Base-by-base conservation (phyloP, 176 grass and related monocot species). In the Eremochloa ophiuroides region DNA sequence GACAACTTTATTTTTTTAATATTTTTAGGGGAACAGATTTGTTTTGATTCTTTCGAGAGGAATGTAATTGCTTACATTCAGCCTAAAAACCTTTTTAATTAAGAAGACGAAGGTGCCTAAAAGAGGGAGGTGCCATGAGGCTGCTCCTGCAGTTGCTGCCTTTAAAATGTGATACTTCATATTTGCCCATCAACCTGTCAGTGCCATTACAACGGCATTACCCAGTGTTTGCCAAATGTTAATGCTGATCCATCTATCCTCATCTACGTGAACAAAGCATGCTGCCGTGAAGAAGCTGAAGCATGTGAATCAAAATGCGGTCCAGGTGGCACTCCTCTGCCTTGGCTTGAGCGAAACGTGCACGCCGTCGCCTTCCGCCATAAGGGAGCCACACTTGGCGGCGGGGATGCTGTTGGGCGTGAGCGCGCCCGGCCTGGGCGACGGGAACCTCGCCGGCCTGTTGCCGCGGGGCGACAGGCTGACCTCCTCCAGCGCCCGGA, bases 401-500 rank as follows among this genome's bases (percentile, higher is more conserved):
- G 60, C 7, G 2, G 79, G 79, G 15, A 77, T 81, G 72, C 62
- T 83, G 26, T 82, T 83, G 48, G 80, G 79, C 25, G 80, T 82
- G 31, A 78, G 12, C 5, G 73, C 43, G 16, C 65, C 70, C 2
- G 64, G 80, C 79, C 65, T 77, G 18, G 65, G 78, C 10, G 84
- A 86, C 3, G 59, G 40, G 47, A 80, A 87, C 64, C 79, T 87
- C 40, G 10, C 22, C 23, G 51, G 26, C 51, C 70, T 6, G 20
- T 13, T 10, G 17, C 33, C 40, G 13, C 46, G 74, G 2, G 87
- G 90, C 10, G 87, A 83, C 29, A 95, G 60, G 79, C 68, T 74
- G 42, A 95, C 85, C 62, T 89, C 77, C 58, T 95, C 87, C 29
- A 95, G 43, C 62, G 89, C 93, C 73, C 80, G 79, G 60, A 87